Percentiles rank a stretch among this genome's conserved stretches.
Evolutionary conservation across 768 basidiomycete genomes (phyloP).

Genomic region (Phaeotremella fagi): DNA sequence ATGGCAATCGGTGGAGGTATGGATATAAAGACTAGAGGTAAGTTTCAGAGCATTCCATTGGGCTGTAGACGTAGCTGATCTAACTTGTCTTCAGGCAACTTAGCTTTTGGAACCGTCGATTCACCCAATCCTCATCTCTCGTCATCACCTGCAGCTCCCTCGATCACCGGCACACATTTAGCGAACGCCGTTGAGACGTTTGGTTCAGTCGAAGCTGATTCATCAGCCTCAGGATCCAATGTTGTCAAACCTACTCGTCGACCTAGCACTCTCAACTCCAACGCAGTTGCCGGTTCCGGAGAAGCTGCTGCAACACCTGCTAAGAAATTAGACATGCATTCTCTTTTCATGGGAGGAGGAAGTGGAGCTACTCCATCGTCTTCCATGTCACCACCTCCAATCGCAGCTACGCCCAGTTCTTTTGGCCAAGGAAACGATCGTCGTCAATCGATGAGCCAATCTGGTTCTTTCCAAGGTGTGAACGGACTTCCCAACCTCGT

Average conservation of each 20-base stretch:
- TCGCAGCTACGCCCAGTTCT: constrained; percentile 4
- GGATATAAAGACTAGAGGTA: constrained; percentile 65
- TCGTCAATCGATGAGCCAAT: constrained; percentile 25
- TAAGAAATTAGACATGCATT: constrained; percentile 51
- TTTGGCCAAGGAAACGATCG: constrained; percentile 6
- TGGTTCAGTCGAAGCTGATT: constrained; percentile 64
- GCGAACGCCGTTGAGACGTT: constrained; percentile 73
- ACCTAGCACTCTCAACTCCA: constrained; percentile 7
- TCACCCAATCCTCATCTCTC: constrained; percentile 70
- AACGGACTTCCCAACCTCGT: constrained; percentile 13
- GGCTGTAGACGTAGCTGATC: constrained; percentile 2
- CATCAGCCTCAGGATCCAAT: constrained; percentile 49
- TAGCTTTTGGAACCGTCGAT: constrained; percentile 88
- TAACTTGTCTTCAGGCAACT: constrained; percentile 50
- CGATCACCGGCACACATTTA: constrained; percentile 53
- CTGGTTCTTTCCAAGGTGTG: constrained; percentile 12
- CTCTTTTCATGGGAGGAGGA: constrained; percentile 46
- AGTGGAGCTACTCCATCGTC: neutral
- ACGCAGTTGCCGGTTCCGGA: constrained; percentile 19
- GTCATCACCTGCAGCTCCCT: constrained; percentile 69
- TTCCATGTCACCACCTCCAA: constrained; percentile 12
- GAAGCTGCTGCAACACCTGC: constrained; percentile 19
- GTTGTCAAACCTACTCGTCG: constrained; percentile 39
- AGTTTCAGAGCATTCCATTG: constrained; percentile 43
- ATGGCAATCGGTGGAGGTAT: constrained; percentile 61